Base-by-base conservation (phyloP, 805 yeast genomes). In the Barnettozyma botsteinii region DNA sequence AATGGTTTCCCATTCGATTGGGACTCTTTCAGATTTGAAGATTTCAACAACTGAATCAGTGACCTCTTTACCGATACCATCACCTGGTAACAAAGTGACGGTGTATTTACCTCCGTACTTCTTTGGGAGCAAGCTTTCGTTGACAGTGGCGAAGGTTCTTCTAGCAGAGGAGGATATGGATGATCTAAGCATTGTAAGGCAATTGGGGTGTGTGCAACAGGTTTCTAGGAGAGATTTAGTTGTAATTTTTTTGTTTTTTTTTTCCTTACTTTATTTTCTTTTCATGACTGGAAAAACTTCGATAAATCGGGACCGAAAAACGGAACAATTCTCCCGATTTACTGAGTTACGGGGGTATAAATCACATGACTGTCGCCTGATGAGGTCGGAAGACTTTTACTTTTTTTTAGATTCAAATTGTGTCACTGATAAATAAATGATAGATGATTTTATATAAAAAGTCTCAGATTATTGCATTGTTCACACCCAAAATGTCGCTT, bases 41-140 rank as follows among this genome's bases (percentile, higher is more conserved):
- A 91, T 85, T 52, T 86, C 77, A 65, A 84, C 81, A 46, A 91
- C 98, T 20, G 97, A 84, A 64, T 85, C 91, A 44, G 98, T 83
- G 62, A 89, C 85, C 71, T 89, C 96, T 60, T 81, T 82, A 66
- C 98, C 98, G 52, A 89, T 84, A 77, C 98, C 98, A 62, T 91
- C 98, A 68, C 98, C 96, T 44, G 98, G 98, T 55, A 91, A 82
- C 63, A 91, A 74, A 37, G 98, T 91, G 43, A 93, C 96, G 38
- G 91, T 85, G 74, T 78, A 89, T 62, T 81, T 81, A 48, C 96
- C 96, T 54, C 98, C 98, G 69, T 86, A 88, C 68, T 85, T 84
- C 72, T 86, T 86, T 57, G 95, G 94, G 57, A 85, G 71, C 49
- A 75, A 74, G 45, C 74, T 57, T 61, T 78, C 84, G 40, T 82